Conservation (phyloP, 78 protist species). For the Dictyostelium citrinum region DNA sequence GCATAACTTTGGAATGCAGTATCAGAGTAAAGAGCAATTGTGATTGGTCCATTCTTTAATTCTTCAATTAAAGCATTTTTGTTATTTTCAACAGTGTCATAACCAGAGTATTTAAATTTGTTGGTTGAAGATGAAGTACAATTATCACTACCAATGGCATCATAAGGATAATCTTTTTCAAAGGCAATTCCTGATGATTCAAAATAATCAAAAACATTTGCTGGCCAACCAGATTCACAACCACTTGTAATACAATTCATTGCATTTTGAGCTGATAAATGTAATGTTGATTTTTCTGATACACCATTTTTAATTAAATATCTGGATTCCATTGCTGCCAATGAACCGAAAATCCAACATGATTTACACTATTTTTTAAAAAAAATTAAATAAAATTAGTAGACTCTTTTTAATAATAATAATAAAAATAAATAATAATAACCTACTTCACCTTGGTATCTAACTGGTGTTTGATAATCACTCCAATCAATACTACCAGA, state of each 20-base stretch:
- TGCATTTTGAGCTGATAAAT: constrained; percentile 13
- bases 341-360: constrained; percentile 10
- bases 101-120: not conserved
- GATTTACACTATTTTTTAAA: not conserved
- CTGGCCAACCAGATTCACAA: not conserved
- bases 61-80: not conserved
- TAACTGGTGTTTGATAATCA: constrained; percentile 81
- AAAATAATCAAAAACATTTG: not conserved
- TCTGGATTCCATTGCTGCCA: constrained; percentile 18
- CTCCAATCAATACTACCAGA: constrained; percentile 68
- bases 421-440: not conserved
- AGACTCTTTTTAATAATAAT: no score
- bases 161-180: not conserved
- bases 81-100: not conserved
- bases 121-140: not conserved
- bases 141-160: not conserved
- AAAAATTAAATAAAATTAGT: no score
- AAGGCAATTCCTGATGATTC: not conserved
- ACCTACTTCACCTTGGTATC: constrained; percentile 83
- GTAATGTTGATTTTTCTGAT: not conserved
- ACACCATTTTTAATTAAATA: constrained; percentile 5
- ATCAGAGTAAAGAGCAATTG: not conserved
- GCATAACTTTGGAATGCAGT: not conserved
- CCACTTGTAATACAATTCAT: constrained; percentile 1
- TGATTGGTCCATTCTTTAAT: constrained; percentile 6